phyloP scores from a whole-genome alignment of 768 basidiomycete species.

The Dioszegia hungarica region DNA sequence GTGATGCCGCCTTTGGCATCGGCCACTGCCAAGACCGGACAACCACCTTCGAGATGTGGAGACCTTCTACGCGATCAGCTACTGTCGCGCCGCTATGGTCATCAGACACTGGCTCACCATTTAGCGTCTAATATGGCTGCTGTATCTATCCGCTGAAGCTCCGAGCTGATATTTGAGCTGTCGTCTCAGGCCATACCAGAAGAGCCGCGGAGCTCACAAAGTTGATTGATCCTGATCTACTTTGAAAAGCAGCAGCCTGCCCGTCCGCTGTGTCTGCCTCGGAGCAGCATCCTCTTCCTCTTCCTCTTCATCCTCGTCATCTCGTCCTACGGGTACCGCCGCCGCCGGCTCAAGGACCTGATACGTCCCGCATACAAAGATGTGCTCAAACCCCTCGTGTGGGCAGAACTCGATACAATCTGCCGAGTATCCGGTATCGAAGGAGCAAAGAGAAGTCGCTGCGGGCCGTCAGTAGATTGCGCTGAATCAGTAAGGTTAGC shows the following conservation, averaged over 20 bases:
- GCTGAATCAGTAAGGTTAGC: not conserved
- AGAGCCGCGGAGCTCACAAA: too few species aligned
- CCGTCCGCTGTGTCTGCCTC: slow-evolving; percentile 52
- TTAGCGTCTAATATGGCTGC: slow-evolving; percentile 91
- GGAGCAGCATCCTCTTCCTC: slow-evolving; percentile 17
- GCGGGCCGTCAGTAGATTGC: not conserved
- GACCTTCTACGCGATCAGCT: slow-evolving; percentile 3
- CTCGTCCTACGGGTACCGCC: slow-evolving; percentile 10
- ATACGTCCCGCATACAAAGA: slow-evolving; percentile 90
- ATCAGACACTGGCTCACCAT: slow-evolving; percentile 59
- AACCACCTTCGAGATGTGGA: slow-evolving; percentile 14
- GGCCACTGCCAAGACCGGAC: slow-evolving; percentile 61
- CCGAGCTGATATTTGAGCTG: too few species aligned
- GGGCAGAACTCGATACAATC: slow-evolving; percentile 92
- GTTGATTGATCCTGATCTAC: slow-evolving; percentile 47
- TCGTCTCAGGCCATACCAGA: too few species aligned
- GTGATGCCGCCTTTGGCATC: slow-evolving; percentile 78
- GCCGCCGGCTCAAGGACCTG: slow-evolving; percentile 57
- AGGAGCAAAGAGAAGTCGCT: not conserved
- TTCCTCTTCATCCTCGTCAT: slow-evolving; percentile 14
- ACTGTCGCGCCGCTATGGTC: not conserved
- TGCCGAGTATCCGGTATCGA: slow-evolving; percentile 74
- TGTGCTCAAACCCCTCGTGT: slow-evolving; percentile 55
- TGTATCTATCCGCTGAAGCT: slow-evolving; percentile 62
- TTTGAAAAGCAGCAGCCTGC: slow-evolving; percentile 69